These are phyloP conservation scores for Hyphopichia pseudoburtonii DNA, from an alignment of 1,139 yeast genomes.

Conservation along the genomic window DNA sequence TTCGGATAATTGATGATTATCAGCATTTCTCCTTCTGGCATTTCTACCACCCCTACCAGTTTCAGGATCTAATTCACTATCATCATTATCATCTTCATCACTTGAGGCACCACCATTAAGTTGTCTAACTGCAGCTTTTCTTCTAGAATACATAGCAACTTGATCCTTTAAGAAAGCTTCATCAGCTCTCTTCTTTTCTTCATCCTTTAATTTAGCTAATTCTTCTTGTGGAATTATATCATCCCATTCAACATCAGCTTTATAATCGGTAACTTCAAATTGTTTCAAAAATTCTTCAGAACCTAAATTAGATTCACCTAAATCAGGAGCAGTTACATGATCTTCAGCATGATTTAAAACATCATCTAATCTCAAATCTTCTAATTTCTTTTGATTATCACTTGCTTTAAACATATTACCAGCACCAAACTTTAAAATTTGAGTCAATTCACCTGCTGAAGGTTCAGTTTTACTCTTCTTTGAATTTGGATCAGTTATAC, in stretches of 20 bases:
- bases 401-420: slow-evolving; percentile 95
- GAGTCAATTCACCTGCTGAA: slow-evolving; percentile 78
- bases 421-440: slow-evolving; percentile 96
- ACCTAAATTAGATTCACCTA: slow-evolving; percentile 95
- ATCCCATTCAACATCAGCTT: slow-evolving; percentile 99
- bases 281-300: slow-evolving; percentile 97
- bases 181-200: slow-evolving; percentile 82
- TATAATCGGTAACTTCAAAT: slow-evolving; percentile 97
- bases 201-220: slow-evolving; percentile 82
- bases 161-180: slow-evolving; percentile 88
- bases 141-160: slow-evolving; percentile 79
- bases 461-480: slow-evolving; percentile 63
- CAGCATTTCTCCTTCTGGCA: slow-evolving; percentile 33
- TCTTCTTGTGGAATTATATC: slow-evolving; percentile 98
- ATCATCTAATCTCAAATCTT: slow-evolving; percentile 92
- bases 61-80: slow-evolving; percentile 31
- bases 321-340: slow-evolving; percentile 92
- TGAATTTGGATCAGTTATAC: slow-evolving; percentile 75
- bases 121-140: slow-evolving; percentile 70
- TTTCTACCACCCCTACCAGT: slow-evolving; percentile 24
- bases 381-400: slow-evolving; percentile 92
- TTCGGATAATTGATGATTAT: slow-evolving; percentile 68
- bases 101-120: slow-evolving; percentile 47
- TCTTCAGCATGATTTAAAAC: slow-evolving; percentile 97
- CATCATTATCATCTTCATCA: slow-evolving; percentile 38